These are phyloP conservation scores for Thalia dealbata DNA, from an alignment of 176 grass and related monocot genomes.

Conservation along the genomic window DNA sequence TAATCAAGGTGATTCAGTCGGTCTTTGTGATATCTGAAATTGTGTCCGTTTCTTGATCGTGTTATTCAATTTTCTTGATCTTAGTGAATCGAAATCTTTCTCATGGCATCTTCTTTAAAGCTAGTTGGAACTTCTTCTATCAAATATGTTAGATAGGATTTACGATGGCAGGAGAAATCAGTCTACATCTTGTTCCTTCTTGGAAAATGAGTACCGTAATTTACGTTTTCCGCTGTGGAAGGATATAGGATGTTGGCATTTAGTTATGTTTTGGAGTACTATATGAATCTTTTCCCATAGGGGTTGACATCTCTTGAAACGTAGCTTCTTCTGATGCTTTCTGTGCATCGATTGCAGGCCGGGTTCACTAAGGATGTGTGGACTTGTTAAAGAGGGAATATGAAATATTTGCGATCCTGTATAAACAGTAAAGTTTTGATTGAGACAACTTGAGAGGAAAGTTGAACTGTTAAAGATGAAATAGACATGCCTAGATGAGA, in stretches of 20 bases:
- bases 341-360: neutral
- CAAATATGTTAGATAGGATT: neutral
- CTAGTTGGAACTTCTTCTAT: neutral
- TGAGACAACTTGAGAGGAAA: neutral
- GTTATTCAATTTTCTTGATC: neutral
- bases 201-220: no score
- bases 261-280: neutral
- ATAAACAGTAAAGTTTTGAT: neutral
- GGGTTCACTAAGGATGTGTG: neutral
- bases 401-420: neutral
- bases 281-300: neutral
- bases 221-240: no score
- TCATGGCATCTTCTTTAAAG: neutral
- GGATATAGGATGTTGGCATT: neutral
- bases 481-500: neutral
- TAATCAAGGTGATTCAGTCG: constrained; percentile 61
- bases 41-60: neutral
- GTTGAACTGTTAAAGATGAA: neutral
- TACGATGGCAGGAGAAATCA: neutral
- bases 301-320: neutral
- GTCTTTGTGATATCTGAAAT: neutral
- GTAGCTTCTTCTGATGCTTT: neutral
- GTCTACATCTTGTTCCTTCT: neutral
- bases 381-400: neutral
- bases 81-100: neutral